Evolutionary conservation across 2,329 filamentous ascomycete genomes (phyloP).

Genomic region (Fusarium brachygibbosum): DNA sequence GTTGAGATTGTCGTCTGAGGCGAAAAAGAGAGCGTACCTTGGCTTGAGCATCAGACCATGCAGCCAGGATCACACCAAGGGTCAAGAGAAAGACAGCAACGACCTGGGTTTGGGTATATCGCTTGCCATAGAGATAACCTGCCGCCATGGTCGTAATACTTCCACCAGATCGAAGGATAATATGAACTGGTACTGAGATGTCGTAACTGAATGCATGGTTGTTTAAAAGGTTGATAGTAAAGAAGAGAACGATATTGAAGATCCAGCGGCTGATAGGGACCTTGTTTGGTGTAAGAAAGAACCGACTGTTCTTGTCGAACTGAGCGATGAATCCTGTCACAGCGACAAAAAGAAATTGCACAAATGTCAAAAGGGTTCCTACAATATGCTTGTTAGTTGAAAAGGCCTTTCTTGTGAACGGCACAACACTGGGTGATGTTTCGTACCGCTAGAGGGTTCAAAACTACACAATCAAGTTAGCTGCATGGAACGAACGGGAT

Average conservation of each 20-base stretch:
- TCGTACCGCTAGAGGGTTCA: constrained; percentile 83
- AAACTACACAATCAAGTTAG: constrained; percentile 65
- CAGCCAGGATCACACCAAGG: constrained; percentile 85
- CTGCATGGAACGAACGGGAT: constrained; percentile 4
- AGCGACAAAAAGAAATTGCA: constrained; percentile 88
- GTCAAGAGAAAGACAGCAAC: constrained; percentile 87
- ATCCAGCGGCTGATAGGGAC: constrained; percentile 89
- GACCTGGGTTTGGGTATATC: constrained; percentile 84
- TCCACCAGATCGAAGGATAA: constrained; percentile 93
- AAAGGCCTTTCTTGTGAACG: background rate
- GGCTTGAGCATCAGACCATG: constrained; percentile 87
- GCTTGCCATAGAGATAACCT: constrained; percentile 88
- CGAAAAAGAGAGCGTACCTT: constrained; percentile 70
- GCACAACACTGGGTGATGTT: background rate
- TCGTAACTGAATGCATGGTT: constrained; percentile 98
- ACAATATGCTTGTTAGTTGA: constrained; percentile 38
- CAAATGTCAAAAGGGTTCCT: constrained; percentile 90
- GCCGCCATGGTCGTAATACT: constrained; percentile 95
- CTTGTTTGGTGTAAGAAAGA: constrained; percentile 81
- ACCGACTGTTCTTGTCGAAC: constrained; percentile 75
- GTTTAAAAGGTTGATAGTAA: constrained; percentile 94
- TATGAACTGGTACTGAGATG: constrained; percentile 96
- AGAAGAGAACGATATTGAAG: constrained; percentile 90
- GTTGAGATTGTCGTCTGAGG: background rate
- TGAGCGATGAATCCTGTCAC: constrained; percentile 82